These are phyloP conservation scores for Austroboletus festivus DNA, from an alignment of 768 basidiomycete genomes.

Conservation along the genomic window DNA sequence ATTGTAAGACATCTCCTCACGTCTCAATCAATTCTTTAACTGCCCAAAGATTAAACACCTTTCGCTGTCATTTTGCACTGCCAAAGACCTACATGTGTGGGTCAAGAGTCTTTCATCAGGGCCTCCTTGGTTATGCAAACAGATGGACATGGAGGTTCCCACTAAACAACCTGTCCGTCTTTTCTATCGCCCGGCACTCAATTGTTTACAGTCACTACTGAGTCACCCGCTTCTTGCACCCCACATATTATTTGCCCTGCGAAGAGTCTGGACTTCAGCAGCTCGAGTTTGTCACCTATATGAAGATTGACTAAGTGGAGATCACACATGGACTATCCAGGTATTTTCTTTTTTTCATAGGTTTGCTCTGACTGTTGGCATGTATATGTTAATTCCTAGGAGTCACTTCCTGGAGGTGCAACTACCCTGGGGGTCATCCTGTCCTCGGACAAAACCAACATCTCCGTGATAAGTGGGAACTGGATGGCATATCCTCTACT, in stretches of 20 bases:
- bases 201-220: slow-evolving; percentile 30
- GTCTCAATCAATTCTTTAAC: background rate
- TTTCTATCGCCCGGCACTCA: slow-evolving; percentile 27
- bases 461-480: background rate
- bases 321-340: slow-evolving; percentile 28
- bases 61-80: background rate
- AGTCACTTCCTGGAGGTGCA: slow-evolving; percentile 5
- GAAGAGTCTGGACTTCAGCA: slow-evolving; percentile 11
- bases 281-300: slow-evolving; percentile 12
- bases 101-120: background rate
- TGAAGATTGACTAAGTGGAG: slow-evolving; percentile 2
- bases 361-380: background rate
- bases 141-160: background rate
- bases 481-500: background rate
- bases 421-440: slow-evolving; percentile 3
- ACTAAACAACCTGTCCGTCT: slow-evolving; percentile 26
- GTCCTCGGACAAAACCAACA: slow-evolving; percentile 10
- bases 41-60: background rate
- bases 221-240: slow-evolving; percentile 22
- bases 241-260: slow-evolving; percentile 21
- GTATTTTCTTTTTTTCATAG: slow-evolving; percentile 1
- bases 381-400: background rate
- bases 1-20: background rate
- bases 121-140: background rate
- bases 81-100: background rate